A percentile compares a stretch with the other conserved stretches of the same genome.
Conservation (phyloP, 306 rosid species). For the Cajanus cajan region DNA sequence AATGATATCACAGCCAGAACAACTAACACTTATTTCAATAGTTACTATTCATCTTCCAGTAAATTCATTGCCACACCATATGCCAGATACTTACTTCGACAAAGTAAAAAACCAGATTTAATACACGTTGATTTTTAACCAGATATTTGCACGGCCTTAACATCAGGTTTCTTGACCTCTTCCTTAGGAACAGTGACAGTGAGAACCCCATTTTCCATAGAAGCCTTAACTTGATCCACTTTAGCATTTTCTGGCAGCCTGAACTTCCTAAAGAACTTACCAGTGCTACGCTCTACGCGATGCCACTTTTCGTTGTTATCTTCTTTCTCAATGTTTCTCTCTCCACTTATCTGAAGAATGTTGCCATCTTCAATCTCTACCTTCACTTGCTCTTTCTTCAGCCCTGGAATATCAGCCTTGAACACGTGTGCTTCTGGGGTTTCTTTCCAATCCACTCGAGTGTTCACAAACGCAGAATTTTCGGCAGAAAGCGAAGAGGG, state of each 20-base stretch:
- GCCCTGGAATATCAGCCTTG: neutral
- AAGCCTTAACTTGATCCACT: constrained; percentile 33
- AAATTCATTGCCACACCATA: too few relatives aligned
- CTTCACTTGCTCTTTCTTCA: constrained; percentile 25
- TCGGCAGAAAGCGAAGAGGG: constrained; percentile 12
- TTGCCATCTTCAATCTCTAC: constrained; percentile 35
- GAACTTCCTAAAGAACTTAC: constrained; percentile 38
- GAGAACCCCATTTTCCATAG: constrained; percentile 41
- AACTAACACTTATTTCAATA: too few relatives aligned
- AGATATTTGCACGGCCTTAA: constrained; percentile 38
- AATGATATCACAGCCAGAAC: too few relatives aligned
- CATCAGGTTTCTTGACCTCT: constrained; percentile 14
- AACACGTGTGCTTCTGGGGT: constrained; percentile 35
- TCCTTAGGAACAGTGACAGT: constrained; percentile 44
- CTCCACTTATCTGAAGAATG: constrained; percentile 35
- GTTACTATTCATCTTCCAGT: too few relatives aligned
- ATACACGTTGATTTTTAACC: neutral
- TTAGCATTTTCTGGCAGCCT: constrained; percentile 35
- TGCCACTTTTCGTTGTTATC: constrained; percentile 39
- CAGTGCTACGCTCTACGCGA: constrained; percentile 43
- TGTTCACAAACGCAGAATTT: neutral
- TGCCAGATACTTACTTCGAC: too few relatives aligned
- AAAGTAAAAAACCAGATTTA: too few relatives aligned
- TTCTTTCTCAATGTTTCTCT: constrained; percentile 35
- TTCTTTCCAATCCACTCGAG: constrained; percentile 32